Evolutionary conservation across 192 early-diverging fungal genomes (phyloP), one percentile per base, ranked within the genome.

Genomic region (Coemansia nantahalensis): DNA sequence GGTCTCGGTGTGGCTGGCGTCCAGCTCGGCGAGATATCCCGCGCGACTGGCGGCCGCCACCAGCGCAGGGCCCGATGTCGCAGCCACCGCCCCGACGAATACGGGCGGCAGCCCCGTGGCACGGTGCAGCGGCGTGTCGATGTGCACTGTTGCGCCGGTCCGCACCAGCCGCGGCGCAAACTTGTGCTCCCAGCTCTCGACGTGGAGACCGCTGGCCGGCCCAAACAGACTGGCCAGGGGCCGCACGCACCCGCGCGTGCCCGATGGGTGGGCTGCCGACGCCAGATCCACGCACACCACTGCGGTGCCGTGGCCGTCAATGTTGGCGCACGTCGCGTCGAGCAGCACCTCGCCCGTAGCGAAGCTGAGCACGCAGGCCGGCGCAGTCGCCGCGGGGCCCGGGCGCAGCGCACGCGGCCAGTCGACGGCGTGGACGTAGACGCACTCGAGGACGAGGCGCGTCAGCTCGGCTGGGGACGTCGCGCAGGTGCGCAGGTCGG

Each of bases 21-120:
- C 87, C 40, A 97, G 79, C 62, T 97, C 94, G n/a, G 93, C 79
- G 52, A 90, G 87, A 61, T 88, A 97, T 7, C 94, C 94, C 22
- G 94, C 90, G 21, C 86, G 89, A 67, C 89, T 86, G 26, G 86
- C 82, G 24, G 94, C 92, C 13, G 83, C 80, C n/a, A 93, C 88
- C 74, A 97, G 92, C 13, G 78, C 60, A 24, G 80, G 80, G 48
- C 75, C 81, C 40, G 87, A 84, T 1, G 94, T 94, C 12, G 86
- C 87, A 89, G 83, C 93, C 93, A 39, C 89, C 91, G 30, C 87
- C n/a, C n/a, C 89, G 34, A 94, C 87, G 82, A 94, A 86, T 21
- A 97, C 56, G 30, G 93, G 92, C 18, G 94, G 87, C 78, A 92
- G 88, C 52, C 86, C 85, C 18, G 90, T 69, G 32, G 89, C 78